Base-by-base conservation (phyloP, 2,329 filamentous ascomycete species). In the Daldinia eschscholtzii region DNA sequence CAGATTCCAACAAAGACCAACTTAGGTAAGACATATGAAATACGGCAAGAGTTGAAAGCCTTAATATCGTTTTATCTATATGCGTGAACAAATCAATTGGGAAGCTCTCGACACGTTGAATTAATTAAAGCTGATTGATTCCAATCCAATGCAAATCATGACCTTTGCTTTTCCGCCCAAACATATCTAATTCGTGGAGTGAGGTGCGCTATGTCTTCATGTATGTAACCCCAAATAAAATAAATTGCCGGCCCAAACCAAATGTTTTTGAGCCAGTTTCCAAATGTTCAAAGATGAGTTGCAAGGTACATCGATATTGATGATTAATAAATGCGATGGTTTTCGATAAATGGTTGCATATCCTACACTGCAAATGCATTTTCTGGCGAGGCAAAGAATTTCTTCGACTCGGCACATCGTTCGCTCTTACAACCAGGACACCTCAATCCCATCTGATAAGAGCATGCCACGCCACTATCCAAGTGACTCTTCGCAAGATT, bases 381-480 rank as follows among this genome's bases (percentile, higher is more conserved):
- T 61, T 77, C 71, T 44, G 67, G 71, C 2, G 73, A 75, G 18
- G 85, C 85, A 77, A 91, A 91, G 79, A 91, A 91, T 74, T 86
- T 88, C 80, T 92, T 92, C 59, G 90, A 91, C 81, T 94, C 93
- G 61, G 91, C 81, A 81, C 96, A 99, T 75, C 91, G 88, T 76
- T 97, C 93, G 78, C 92, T 98, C 81, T 89, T 94, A 83, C 96
- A 99, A 5, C 93, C 94, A 1, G 97, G 96, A 82, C 96, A 99
- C 74, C 96, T 89, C 73, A 99, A 82, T 7, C 89, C 89, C 93
- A 99, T 94, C 82, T 98, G 96, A 64, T 84, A 84, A 33, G 93
- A 97, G 79, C 92, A 95, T 9, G 83, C 78, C 9, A 83, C 74
- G 4, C 91, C 91, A 70, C 88, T 90, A 58, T 89, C 84, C 59